Evolutionary conservation across 2,329 filamentous ascomycete genomes (phyloP).

Genomic region (Trichoderma sp.): DNA sequence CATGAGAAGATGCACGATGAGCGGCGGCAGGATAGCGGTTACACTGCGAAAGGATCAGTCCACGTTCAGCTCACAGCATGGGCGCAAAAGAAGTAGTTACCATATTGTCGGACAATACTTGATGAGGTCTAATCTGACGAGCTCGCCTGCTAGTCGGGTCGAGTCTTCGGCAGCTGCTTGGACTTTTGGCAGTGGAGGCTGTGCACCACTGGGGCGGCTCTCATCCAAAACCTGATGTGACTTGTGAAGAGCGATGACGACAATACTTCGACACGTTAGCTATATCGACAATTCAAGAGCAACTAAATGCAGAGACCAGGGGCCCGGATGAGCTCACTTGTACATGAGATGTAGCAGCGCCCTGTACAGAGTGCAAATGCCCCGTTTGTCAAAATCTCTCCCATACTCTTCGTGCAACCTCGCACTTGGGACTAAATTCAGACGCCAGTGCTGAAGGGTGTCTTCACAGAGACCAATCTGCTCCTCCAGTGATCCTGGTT

Average conservation of each 20-base stretch:
- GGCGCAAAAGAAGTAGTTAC: neutral
- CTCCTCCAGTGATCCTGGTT: neutral
- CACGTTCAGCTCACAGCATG: neutral
- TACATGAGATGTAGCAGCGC: slow-evolving; percentile 16
- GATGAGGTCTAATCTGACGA: slow-evolving; percentile 21
- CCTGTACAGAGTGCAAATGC: slow-evolving; percentile 10
- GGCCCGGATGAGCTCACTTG: neutral
- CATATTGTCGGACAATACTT: slow-evolving; percentile 23
- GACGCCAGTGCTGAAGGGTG: slow-evolving; percentile 16
- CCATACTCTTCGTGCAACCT: neutral
- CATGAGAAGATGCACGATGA: slow-evolving; percentile 24
- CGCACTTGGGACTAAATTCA: neutral
- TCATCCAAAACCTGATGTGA: slow-evolving; percentile 11
- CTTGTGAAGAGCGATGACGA: slow-evolving; percentile 11
- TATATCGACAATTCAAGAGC: neutral
- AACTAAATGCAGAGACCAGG: neutral
- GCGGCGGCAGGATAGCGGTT: slow-evolving; percentile 21
- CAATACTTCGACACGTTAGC: neutral
- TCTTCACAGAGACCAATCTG: slow-evolving; percentile 21
- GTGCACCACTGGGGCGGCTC: neutral
- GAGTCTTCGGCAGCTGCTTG: slow-evolving; percentile 22
- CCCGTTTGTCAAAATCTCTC: slow-evolving; percentile 2
- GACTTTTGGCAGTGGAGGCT: slow-evolving; percentile 13
- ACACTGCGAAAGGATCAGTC: slow-evolving; percentile 19
- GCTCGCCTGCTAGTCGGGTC: slow-evolving; percentile 18